phyloP scores from a whole-genome alignment of 1,284 basidiomycete genomes.

The Pseudomicrostroma phylloplanum region DNA sequence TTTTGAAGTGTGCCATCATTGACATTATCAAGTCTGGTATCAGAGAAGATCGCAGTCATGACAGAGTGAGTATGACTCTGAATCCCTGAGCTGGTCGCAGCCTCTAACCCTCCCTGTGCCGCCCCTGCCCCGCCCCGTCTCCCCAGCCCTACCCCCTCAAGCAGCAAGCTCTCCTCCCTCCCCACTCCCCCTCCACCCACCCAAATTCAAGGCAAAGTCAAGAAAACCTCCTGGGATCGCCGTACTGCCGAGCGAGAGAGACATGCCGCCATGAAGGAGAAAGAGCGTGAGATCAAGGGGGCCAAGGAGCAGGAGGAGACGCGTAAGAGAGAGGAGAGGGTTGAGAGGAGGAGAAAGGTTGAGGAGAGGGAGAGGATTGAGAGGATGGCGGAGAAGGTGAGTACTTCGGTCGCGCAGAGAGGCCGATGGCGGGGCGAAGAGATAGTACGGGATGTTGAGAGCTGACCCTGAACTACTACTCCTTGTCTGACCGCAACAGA shows the following conservation, averaged over 20 bases:
- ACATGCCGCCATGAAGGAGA: not conserved
- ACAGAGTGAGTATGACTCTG: too few relatives aligned
- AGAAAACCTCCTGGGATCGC: not conserved
- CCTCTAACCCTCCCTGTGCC: not conserved
- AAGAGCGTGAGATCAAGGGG: not conserved
- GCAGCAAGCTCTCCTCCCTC: not conserved
- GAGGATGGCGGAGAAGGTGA: slow-evolving; percentile 4
- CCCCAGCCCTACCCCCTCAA: not conserved
- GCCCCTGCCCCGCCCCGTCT: not conserved
- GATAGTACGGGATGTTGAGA: not conserved
- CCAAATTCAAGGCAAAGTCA: not conserved
- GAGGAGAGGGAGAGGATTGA: slow-evolving; percentile 1
- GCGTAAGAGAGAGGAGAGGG: not conserved
- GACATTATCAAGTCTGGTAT: not conserved
- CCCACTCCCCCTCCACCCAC: not conserved
- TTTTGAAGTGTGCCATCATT: not conserved
- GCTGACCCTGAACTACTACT: too few relatives aligned
- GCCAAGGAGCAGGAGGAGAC: not conserved
- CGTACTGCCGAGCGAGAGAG: not conserved
- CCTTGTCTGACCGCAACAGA: not conserved
- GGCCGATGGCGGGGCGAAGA: not conserved
- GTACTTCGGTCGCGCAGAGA: too few relatives aligned
- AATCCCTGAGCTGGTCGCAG: not conserved
- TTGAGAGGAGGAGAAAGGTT: not conserved
- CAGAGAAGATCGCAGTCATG: not conserved